phyloP scores from a whole-genome alignment of 805 yeast species.

The Tetrapisispora arboricola region DNA sequence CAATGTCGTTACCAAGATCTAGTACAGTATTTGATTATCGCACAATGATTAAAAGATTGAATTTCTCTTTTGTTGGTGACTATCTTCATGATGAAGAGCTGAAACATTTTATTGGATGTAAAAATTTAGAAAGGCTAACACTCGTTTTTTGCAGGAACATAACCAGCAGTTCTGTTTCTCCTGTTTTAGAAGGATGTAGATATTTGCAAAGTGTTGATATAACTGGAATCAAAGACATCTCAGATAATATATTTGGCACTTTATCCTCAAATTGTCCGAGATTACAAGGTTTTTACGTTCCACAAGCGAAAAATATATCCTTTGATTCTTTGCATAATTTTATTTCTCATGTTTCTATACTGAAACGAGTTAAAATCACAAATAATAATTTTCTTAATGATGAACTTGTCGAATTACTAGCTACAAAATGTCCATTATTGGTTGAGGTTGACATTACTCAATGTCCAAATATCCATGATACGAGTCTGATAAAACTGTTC shows the following conservation, averaged over 20 bases:
- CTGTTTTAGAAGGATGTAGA: slow-evolving; percentile 53
- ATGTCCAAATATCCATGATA: slow-evolving; percentile 63
- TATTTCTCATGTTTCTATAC: slow-evolving; percentile 53
- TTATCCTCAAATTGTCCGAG: slow-evolving; percentile 64
- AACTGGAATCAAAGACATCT: slow-evolving; percentile 59
- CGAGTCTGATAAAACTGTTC: slow-evolving; percentile 48
- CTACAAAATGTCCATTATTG: slow-evolving; percentile 62
- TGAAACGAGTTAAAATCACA: slow-evolving; percentile 75
- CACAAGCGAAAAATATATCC: slow-evolving; percentile 66
- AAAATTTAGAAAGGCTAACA: slow-evolving; percentile 74
- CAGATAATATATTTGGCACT: slow-evolving; percentile 60
- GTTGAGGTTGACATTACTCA: slow-evolving; percentile 87
- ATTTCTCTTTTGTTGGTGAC: slow-evolving; percentile 64
- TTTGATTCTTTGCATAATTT: slow-evolving; percentile 53
- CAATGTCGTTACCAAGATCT: slow-evolving; percentile 19
- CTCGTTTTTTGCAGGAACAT: slow-evolving; percentile 68
- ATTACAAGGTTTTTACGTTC: slow-evolving; percentile 83
- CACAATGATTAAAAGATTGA: slow-evolving; percentile 64
- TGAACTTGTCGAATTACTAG: slow-evolving; percentile 46
- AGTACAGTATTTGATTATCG: slow-evolving; percentile 58
- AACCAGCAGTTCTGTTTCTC: slow-evolving; percentile 49
- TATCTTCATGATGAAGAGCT: slow-evolving; percentile 57
- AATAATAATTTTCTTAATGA: slow-evolving; percentile 61
- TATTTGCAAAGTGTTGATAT: slow-evolving; percentile 78
- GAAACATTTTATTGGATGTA: slow-evolving; percentile 52